A percentile compares a stretch with the other conserved stretches of the same genome.
phyloP scores from a whole-genome alignment of 768 basidiomycete genomes.

The Leccinum pellstonianum region DNA sequence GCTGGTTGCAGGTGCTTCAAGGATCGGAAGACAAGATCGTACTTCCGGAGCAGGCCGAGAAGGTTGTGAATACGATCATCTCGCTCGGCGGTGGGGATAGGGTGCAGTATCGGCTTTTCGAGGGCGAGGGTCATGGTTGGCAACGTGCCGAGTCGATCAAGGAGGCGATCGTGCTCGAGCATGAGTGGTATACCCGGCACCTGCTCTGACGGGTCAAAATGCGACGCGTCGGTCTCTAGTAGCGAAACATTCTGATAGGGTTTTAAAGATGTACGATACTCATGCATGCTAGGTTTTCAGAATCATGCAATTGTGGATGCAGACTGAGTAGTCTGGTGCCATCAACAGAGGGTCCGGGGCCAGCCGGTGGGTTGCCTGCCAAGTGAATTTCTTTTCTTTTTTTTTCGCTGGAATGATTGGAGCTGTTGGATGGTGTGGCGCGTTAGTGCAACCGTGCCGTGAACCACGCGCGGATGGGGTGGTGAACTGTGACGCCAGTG shows the following conservation, averaged over 20 bases:
- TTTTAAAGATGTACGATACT: not conserved
- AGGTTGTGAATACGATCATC: constrained; percentile 30
- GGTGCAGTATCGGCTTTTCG: constrained; percentile 40
- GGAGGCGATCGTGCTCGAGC: constrained; percentile 35
- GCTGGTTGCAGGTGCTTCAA: constrained; percentile 55
- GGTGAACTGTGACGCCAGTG: too few species aligned
- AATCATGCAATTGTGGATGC: not conserved
- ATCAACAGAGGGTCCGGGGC: too few species aligned
- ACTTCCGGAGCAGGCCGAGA: constrained; percentile 58
- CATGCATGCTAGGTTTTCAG: not conserved
- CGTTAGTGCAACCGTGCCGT: too few species aligned
- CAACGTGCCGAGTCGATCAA: constrained; percentile 36
- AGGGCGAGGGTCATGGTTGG: constrained; percentile 47
- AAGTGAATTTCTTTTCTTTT: not conserved
- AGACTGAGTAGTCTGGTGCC: too few species aligned
- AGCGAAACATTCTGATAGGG: not conserved
- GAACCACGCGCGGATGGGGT: too few species aligned
- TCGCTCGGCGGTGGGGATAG: constrained; percentile 19
- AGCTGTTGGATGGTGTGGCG: too few species aligned
- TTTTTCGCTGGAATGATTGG: too few species aligned
- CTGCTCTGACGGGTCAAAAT: constrained; percentile 6
- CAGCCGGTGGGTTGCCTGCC: too few species aligned
- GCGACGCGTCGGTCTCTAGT: not conserved
- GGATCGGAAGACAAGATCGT: constrained; percentile 64
- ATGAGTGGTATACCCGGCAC: constrained; percentile 34